These are phyloP conservation scores for Trichoderma reesei DNA, from an alignment of 495 filamentous ascomycete species.

Conservation along the genomic window DNA sequence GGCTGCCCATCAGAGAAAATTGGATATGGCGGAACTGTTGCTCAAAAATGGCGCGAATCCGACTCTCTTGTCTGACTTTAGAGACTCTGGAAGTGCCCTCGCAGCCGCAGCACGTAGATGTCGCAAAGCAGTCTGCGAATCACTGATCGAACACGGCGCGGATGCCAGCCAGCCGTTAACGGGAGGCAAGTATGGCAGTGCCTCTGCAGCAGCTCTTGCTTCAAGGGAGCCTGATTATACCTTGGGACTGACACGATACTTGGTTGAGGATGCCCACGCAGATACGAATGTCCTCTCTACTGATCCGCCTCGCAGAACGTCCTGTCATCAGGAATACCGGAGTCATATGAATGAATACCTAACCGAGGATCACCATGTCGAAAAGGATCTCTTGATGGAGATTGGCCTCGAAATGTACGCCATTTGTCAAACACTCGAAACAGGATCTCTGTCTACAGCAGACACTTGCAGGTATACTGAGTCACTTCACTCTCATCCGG, in stretches of 20 bases:
- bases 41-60: background rate
- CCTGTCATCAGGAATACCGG: too few species aligned
- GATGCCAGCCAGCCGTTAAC: background rate
- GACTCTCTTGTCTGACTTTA: conserved; percentile 13
- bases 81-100: too few species aligned
- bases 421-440: too few species aligned
- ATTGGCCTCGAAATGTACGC: too few species aligned
- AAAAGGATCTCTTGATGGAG: too few species aligned
- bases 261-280: background rate
- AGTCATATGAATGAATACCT: too few species aligned
- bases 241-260: background rate
- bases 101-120: background rate
- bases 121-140: background rate
- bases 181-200: too few species aligned
- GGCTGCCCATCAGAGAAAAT: background rate
- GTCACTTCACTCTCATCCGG: too few species aligned
- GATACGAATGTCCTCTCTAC: background rate
- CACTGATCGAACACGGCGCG: background rate
- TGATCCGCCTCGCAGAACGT: background rate
- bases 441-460: too few species aligned
- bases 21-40: background rate
- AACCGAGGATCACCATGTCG: too few species aligned
- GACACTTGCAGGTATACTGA: too few species aligned
- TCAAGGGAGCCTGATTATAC: background rate
- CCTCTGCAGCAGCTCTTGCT: background rate